Conservation (phyloP, 345 rosid species). For the Pseudoturritis turrita region DNA sequence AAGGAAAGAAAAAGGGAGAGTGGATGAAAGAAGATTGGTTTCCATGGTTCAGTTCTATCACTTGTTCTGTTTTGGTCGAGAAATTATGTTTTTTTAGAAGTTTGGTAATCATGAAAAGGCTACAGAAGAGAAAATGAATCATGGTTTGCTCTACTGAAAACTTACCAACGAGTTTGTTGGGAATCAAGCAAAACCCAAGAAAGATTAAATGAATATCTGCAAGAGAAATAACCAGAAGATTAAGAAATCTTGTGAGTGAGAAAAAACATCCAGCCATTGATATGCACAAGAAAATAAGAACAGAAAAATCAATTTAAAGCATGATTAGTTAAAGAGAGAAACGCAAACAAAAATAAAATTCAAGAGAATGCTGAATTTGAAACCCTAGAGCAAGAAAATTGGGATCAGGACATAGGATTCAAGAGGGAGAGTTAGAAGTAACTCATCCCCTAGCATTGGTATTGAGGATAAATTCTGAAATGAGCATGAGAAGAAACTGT, state of each 20-base stretch:
- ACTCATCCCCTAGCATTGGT: neutral
- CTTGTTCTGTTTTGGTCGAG: neutral
- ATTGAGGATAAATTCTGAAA: neutral
- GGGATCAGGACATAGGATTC: neutral
- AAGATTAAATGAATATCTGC: neutral
- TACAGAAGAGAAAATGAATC: neutral
- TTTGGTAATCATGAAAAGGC: neutral
- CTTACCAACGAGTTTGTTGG: neutral
- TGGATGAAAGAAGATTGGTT: neutral
- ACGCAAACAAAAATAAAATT: neutral
- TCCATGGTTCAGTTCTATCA: neutral
- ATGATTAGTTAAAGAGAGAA: neutral
- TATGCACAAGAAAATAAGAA: neutral
- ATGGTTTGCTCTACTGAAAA: neutral
- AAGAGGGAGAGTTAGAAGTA: neutral
- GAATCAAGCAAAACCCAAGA: neutral
- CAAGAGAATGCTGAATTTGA: neutral
- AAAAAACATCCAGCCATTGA: neutral
- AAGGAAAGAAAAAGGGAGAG: neutral
- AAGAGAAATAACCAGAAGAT: neutral
- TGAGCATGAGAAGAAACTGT: neutral
- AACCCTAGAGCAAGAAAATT: neutral
- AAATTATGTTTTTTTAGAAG: neutral
- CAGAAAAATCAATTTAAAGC: neutral
- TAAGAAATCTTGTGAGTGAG: neutral